Conservation (phyloP, 2,329 filamentous ascomycete species). For the Paecilomyces niveus region DNA sequence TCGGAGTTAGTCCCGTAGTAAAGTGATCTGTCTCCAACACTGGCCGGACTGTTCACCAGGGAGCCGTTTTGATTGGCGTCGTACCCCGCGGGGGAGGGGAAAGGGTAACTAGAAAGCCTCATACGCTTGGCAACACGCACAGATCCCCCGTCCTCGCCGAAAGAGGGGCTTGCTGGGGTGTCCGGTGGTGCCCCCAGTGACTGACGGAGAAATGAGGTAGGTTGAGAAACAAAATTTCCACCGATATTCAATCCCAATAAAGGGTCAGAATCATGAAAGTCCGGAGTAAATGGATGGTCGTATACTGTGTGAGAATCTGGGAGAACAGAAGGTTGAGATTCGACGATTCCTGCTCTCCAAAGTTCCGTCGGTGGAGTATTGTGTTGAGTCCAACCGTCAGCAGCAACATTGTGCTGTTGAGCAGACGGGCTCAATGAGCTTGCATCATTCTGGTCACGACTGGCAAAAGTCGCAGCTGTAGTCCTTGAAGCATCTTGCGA, state of each 20-base stretch:
- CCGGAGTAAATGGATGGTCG: slow-evolving; percentile 11
- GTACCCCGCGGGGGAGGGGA: neutral
- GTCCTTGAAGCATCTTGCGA: neutral
- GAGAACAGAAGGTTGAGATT: neutral
- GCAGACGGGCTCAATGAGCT: neutral
- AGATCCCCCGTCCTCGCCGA: neutral
- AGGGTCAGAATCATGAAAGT: slow-evolving; percentile 11
- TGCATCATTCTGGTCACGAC: neutral
- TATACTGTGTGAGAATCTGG: neutral
- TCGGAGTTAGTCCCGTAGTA: neutral
- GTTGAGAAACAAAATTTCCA: slow-evolving; percentile 23
- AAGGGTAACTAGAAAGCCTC: neutral
- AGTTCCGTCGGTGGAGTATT: neutral
- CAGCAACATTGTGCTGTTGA: neutral
- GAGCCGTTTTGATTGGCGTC: neutral
- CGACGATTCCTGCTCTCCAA: neutral
- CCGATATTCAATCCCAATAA: slow-evolving; percentile 23
- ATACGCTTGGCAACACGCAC: neutral
- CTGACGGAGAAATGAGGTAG: slow-evolving; percentile 28
- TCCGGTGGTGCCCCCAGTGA: slow-evolving; percentile 30
- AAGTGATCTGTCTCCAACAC: neutral
- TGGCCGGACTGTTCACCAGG: neutral
- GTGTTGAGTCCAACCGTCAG: neutral
- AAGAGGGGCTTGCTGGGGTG: slow-evolving; percentile 13
- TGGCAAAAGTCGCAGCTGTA: neutral